These are phyloP conservation scores for Glycyrrhiza uralensis DNA, from an alignment of 306 rosid genomes.

Conservation along the genomic window DNA sequence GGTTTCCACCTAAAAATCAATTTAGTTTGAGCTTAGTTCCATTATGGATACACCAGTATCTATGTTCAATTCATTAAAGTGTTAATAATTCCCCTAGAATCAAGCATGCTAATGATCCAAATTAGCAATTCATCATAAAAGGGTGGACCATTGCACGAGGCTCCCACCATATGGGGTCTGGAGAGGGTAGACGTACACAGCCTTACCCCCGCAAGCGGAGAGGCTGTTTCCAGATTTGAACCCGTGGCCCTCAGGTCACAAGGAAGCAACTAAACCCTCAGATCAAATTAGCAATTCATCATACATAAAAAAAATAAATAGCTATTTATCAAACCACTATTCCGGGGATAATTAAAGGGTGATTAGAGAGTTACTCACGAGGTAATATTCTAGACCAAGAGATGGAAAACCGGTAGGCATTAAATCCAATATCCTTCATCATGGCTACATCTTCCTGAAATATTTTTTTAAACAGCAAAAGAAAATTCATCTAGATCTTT, in stretches of 20 bases:
- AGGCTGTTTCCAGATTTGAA: too few species aligned
- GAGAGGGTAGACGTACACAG: too few species aligned
- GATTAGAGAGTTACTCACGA: conserved; percentile 39
- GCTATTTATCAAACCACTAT: neutral
- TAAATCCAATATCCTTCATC: conserved; percentile 57
- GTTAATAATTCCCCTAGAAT: neutral
- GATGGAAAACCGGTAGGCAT: conserved; percentile 59
- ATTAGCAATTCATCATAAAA: neutral
- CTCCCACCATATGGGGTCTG: too few species aligned
- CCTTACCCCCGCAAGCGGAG: too few species aligned
- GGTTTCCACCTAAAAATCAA: conserved; percentile 47
- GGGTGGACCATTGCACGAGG: too few species aligned
- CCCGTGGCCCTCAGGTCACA: too few species aligned
- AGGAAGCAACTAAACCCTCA: too few species aligned
- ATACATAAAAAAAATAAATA: neutral
- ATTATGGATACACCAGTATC: neutral
- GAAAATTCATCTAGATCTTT: neutral
- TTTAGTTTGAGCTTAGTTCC: neutral
- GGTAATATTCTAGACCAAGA: conserved; percentile 69
- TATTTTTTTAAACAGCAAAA: neutral
- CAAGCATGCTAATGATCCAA: neutral
- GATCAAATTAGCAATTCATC: neutral
- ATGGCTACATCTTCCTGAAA: conserved; percentile 54
- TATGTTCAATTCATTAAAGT: neutral
- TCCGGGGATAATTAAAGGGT: neutral